Percentiles rank a stretch among this genome's conserved stretches.
Conservation (phyloP, 2,329 filamentous ascomycete genomes). For the Coniochaeta sp. region DNA sequence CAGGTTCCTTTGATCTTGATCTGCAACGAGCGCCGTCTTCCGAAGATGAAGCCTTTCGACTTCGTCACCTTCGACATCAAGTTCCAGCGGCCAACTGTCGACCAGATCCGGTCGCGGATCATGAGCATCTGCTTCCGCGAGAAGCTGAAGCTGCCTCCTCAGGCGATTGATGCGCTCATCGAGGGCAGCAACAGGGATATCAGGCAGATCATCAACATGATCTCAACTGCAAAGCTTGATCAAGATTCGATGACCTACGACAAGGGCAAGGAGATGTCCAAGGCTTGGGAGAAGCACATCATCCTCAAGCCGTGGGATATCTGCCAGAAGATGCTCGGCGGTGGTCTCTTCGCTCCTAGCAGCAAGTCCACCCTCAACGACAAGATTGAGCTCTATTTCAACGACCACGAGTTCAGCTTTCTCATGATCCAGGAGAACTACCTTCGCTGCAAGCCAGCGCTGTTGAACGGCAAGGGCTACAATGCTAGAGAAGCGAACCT, state of each 20-base stretch:
- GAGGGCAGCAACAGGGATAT: conserved; percentile 96
- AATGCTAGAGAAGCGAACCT: conserved; percentile 62
- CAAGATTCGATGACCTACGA: conserved; percentile 73
- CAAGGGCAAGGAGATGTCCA: conserved; percentile 87
- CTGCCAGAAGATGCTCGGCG: conserved; percentile 81
- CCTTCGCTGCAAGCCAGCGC: conserved; percentile 67
- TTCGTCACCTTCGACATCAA: conserved; percentile 74
- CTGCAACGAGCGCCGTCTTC: conserved; percentile 87
- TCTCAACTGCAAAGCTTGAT: conserved; percentile 88
- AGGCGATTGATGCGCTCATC: conserved; percentile 86
- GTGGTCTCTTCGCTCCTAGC: conserved; percentile 74
- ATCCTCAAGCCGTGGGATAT: conserved; percentile 98
- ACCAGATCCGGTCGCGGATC: conserved; percentile 84
- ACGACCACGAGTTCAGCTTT: conserved; percentile 95
- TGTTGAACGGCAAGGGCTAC: conserved; percentile 50
- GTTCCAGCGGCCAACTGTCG: conserved; percentile 82
- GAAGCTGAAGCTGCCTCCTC: conserved; percentile 73
- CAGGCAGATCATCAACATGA: conserved; percentile 97
- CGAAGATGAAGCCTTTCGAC: conserved; percentile 99
- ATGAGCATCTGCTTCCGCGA: conserved; percentile 94
- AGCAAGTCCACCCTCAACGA: conserved; percentile 89
- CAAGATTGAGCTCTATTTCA: conserved; percentile 98
- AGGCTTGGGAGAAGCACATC: conserved; percentile 97
- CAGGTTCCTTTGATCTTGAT: conserved; percentile 93
- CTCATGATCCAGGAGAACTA: conserved; percentile 99